Evolutionary conservation across 2,329 filamentous ascomycete species (phyloP), one percentile per base, ranked within the genome.

Genomic region (Rugonectria rugulosa): DNA sequence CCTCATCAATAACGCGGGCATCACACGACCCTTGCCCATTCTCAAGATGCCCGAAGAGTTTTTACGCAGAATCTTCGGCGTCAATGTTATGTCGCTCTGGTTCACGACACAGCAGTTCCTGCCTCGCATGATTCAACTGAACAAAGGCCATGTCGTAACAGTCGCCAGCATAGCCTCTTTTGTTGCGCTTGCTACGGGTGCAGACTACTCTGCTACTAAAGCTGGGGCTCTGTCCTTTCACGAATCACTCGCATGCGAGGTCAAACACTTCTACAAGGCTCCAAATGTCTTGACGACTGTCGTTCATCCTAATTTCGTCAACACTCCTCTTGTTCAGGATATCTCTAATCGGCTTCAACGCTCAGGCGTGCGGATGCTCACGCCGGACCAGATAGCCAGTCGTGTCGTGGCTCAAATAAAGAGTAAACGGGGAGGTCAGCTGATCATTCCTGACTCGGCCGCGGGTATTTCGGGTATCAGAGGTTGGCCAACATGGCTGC

Each of bases 91-190:
- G 5, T 76, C 84, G 0, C 87, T 88, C 73, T 88, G 83, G 74
- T 83, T 79, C 72, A 77, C 86, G 3, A 73, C 79, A 1, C 79
- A 83, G 61, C 81, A 86, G 59, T 90, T 90, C 71, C 72, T 90
- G 1, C 88, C 88, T 0, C 65, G 70, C 53, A 87, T 91, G 80
- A 72, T 87, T 23, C 64, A 70, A 9, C 64, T 66, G 6, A 84
- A 89, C 71, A 87, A 90, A 72, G 88, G 88, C 36, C 88, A 88
- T 78, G 72, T 90, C 21, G 84, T 90, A 23, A 90, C 84, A 1
- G 80, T 90, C 17, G 85, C 88, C 12, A 85, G 81, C 7, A 75
- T 84, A 27, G 86, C 86, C 0, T 81, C 80, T 7, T 88, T 83
- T 68, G 65, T 82, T 5, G 75, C 80, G 2, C 79, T 83, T 0